Base-by-base conservation (phyloP, 2,329 filamentous ascomycete species). In the Ophiostoma ips region DNA sequence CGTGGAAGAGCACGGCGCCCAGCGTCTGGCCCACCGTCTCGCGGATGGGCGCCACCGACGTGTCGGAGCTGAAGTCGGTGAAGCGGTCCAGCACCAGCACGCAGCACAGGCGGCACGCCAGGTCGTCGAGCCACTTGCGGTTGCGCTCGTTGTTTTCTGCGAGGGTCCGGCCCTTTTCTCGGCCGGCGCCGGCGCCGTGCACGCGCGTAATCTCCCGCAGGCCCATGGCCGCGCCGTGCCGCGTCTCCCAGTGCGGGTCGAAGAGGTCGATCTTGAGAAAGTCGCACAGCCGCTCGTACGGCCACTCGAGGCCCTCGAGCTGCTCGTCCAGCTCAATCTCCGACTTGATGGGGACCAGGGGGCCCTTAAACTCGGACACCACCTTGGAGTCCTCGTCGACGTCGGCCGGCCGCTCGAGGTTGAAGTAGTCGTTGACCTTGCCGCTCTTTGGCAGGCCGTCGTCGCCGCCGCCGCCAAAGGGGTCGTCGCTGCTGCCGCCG, bases 41-140 rank as follows among this genome's bases (percentile, higher is more conserved):
- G 56, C 92, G 77, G 55, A 98, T 95, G 0, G 92, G 92, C 0
- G 92, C 92, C 37, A 98, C 88, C 1, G 94, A 94, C 49, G 87
- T 98, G 64, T 98, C 92, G 5, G 89, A 95, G 52, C 94, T 92
- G 68, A 95, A 98, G 62, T 98, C 92, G 51, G 89, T 94, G 62
- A 98, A 98, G 49, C 89, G 82, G 67, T 98, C 92, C 15, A 98
- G 79, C 81, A 98, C 95, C 59, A 98, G 83, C 48, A 98, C 89
- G 62, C 87, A 95, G 64, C 89, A 90, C 46, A 98, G 76, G 24
- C 92, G 84, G 60, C 89, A 95, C n/a, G 89, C 87, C 48, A 98
- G 73, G 61, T 98, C 90, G 61, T 96, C 86, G 18, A 98, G 76
- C 88, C 88, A 98, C 61, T 73, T 76, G 54, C 83, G 78, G 59